Evolutionary conservation across 179 eudicot species (phyloP), one percentile per base, ranked within the genome.

Genomic region (Sideroxylon spinosum): DNA sequence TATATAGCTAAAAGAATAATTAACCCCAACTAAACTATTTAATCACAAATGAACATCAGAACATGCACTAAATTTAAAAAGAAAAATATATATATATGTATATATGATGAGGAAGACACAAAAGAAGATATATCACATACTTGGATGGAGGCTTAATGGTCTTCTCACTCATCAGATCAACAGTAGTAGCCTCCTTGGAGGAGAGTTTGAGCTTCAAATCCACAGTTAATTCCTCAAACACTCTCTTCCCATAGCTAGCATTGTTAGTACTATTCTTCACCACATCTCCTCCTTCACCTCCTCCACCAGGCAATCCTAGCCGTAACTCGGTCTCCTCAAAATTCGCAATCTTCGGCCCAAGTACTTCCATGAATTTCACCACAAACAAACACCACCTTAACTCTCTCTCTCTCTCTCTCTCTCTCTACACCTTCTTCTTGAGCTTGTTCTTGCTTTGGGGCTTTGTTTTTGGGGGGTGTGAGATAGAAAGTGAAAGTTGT

Each of bases 291-390:
- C 66, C 85, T 86, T 60, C 88, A 2, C 74, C 82, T 0, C 86
- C 80, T 0, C 87, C 88, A n/a, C 91, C 87, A 0, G 89, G 81
- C 72, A 87, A 85, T 28, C 95, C 94, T 4, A 90, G 86, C 60
- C 95, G 79, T 25, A 93, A 84, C 89, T 93, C 98, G 4, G 97
- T 93, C 81, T 87, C 98, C 65, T 87, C 89, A 70, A 87, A 85
- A 73, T 79, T 83, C 13, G 16, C 83, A 84, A 81, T 81, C 76
- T 56, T 46, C 73, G 25, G 49, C 56, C 75, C 70, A 57, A 52
- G 57, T 64, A 50, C 67, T 73, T 55, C 76, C 81, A 72, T 66
- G 14, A 26, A 26, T 26, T 65, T 65, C 46, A 2, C 44, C 50
- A 29, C 22, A 25, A 55, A 52, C 75, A 13, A 71, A 25, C 29